Evolutionary conservation across 148 eudicot species (phyloP), one percentile per base, ranked within the genome.

Genomic region (Camellia sinensis): DNA sequence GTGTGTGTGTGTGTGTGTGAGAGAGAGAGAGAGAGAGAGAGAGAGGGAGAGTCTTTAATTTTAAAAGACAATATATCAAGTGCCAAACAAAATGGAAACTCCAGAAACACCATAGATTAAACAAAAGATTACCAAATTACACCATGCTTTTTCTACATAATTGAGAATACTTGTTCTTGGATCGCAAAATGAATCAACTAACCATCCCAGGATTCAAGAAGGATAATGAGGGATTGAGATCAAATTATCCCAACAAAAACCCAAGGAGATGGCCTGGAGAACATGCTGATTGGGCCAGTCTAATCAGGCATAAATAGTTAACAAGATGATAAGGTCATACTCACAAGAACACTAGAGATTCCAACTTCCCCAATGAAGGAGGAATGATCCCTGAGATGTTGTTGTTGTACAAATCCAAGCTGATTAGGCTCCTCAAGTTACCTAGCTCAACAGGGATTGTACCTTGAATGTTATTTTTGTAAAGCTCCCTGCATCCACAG

Each of bases 361-460:
- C 85, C 83, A 94, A 84, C 21, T 90, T 89, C 74, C 94, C 96
- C 65, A 94, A 59, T 70, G 92, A 83, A 18, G 91, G 57, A 41
- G 98, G 98, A 80, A 94, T 87, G 44, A 77, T 64, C 54, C 98
- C 98, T 18, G 94, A 74, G 52, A 94, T 80, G 62, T 92, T 90
- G 89, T 94, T 94, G 90, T 87, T 85, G 73, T 92, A 92, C 77
- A 94, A 87, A 84, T 94, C 98, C 92, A 94, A 88, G 87, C 96
- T 90, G 57, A 94, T 87, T 78, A 94, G 87, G 81, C 66, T 92
- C 91, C 90, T 92, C 72, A 94, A 81, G 81, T 88, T 89, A 78
- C 98, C 96, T 21, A 94, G 87, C 86, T 92, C 96, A 69, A 83
- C 41, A 46, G 98, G 98, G 82, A 94, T 90, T 57, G 87, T 62